These are phyloP conservation scores for Trichoderma sp. DNA, from an alignment of 2,329 filamentous ascomycete genomes.

Conservation along the genomic window DNA sequence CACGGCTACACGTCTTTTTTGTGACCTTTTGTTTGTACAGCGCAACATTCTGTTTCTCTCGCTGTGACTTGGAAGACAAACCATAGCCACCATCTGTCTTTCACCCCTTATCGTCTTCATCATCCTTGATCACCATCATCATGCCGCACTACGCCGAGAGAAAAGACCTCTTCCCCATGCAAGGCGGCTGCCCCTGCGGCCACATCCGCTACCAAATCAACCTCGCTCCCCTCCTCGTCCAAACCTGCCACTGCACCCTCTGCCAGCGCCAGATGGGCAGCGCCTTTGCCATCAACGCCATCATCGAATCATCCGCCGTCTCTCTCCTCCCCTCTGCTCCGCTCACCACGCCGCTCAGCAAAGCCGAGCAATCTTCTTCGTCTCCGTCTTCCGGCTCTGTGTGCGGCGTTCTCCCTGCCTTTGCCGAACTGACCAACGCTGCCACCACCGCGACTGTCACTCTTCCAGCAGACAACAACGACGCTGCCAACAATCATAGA, in stretches of 20 bases:
- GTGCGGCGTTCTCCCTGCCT: constrained; percentile 31
- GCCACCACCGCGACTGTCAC: constrained; percentile 22
- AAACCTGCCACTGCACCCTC: constrained; percentile 53
- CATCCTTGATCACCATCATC: neutral
- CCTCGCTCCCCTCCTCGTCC: constrained; percentile 53
- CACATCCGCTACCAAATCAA: constrained; percentile 69
- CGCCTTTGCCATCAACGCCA: constrained; percentile 46
- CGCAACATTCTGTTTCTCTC: neutral
- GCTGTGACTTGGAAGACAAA: too few relatives aligned
- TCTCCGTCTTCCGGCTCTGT: neutral
- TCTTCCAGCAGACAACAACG: neutral
- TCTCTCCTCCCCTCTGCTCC: constrained; percentile 37
- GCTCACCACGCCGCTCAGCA: constrained; percentile 30
- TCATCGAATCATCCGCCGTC: constrained; percentile 47
- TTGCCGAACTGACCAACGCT: constrained; percentile 33
- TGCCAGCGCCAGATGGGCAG: constrained; percentile 52
- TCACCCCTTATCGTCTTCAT: neutral
- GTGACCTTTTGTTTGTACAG: neutral
- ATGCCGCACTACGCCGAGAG: constrained; percentile 37
- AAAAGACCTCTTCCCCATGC: constrained; percentile 38
- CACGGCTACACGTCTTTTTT: neutral
- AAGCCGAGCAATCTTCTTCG: neutral
- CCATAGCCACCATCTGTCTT: too few relatives aligned
- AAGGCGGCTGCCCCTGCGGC: constrained; percentile 66
- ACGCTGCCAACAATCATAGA: constrained; percentile 1